These are phyloP conservation scores for Penicillium aurantiogriseum DNA, from an alignment of 2,329 filamentous ascomycete genomes.

Conservation along the genomic window DNA sequence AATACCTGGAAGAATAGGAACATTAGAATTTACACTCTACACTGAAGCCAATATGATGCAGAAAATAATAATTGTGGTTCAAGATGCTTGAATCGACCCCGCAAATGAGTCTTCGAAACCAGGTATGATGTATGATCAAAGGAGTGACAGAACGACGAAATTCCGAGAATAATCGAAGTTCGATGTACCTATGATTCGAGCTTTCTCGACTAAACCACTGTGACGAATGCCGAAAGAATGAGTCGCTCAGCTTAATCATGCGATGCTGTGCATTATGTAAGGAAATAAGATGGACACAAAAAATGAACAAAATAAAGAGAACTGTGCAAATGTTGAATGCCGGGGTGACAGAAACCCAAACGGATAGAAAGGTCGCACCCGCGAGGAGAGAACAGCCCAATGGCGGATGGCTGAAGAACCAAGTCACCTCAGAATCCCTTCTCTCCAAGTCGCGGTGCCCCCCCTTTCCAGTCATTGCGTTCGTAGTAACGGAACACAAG, in stretches of 20 bases:
- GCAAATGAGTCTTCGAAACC: background rate
- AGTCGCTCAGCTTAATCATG: slow-evolving; percentile 23
- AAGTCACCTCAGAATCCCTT: slow-evolving; percentile 22
- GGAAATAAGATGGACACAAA: slow-evolving; percentile 12
- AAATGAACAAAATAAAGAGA: slow-evolving; percentile 4
- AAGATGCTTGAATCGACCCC: background rate
- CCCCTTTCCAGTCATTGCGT: slow-evolving; percentile 74
- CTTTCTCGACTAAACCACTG: slow-evolving; percentile 6
- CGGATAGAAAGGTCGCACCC: slow-evolving; percentile 15
- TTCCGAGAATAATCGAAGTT: slow-evolving; percentile 9
- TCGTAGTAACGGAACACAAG: slow-evolving; percentile 96
- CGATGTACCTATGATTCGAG: slow-evolving; percentile 8
- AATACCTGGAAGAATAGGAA: background rate
- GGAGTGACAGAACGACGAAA: slow-evolving; percentile 9
- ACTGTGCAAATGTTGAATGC: slow-evolving; percentile 2
- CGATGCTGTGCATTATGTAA: slow-evolving; percentile 24
- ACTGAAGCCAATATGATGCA: background rate
- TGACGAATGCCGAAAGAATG: slow-evolving; percentile 8
- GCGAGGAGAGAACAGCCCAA: slow-evolving; percentile 3
- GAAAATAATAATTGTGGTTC: background rate
- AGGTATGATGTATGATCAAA: background rate
- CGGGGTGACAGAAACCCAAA: slow-evolving; percentile 8
- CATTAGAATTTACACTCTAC: background rate
- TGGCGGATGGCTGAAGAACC: background rate
- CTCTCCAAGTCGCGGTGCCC: slow-evolving; percentile 62